phyloP scores from a whole-genome alignment of 495 filamentous ascomycete species.

The Tetracladium marchalianum region DNA sequence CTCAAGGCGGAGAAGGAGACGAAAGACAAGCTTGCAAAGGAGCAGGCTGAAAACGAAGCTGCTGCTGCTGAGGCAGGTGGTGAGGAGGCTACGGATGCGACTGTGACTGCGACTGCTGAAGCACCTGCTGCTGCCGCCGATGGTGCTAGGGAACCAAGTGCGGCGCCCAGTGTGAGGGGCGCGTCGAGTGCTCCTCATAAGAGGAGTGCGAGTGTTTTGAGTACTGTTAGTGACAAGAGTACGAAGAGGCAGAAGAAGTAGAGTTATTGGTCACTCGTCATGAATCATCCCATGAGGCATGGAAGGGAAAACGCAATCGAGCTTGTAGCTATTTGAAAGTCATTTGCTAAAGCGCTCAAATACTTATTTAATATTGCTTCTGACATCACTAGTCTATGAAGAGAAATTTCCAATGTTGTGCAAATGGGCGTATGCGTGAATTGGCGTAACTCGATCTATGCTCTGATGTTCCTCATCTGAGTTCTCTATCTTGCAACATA shows the following conservation, averaged over 20 bases:
- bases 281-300: too few species aligned
- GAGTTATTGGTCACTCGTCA: background rate
- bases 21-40: slow-evolving; percentile 11
- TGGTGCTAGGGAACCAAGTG: slow-evolving; percentile 16
- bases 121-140: background rate
- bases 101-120: background rate
- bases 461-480: too few species aligned
- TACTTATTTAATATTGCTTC: too few species aligned
- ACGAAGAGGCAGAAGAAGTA: slow-evolving; percentile 63
- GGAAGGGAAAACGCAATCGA: background rate
- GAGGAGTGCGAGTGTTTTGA: slow-evolving; percentile 68
- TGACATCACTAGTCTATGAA: too few species aligned
- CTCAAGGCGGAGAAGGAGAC: slow-evolving; percentile 53
- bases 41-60: slow-evolving; percentile 14
- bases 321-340: too few species aligned
- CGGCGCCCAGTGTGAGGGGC: slow-evolving; percentile 8
- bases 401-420: too few species aligned
- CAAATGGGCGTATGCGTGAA: too few species aligned
- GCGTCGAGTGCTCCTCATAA: slow-evolving; percentile 35
- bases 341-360: too few species aligned
- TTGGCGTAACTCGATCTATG: too few species aligned
- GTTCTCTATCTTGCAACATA: too few species aligned
- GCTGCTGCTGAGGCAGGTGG: slow-evolving; percentile 2
- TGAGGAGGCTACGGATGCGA: slow-evolving; percentile 11
- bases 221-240: slow-evolving; percentile 58